These are phyloP conservation scores for Xylariaceae sp. DNA, from an alignment of 2,329 filamentous ascomycete species.

Conservation along the genomic window DNA sequence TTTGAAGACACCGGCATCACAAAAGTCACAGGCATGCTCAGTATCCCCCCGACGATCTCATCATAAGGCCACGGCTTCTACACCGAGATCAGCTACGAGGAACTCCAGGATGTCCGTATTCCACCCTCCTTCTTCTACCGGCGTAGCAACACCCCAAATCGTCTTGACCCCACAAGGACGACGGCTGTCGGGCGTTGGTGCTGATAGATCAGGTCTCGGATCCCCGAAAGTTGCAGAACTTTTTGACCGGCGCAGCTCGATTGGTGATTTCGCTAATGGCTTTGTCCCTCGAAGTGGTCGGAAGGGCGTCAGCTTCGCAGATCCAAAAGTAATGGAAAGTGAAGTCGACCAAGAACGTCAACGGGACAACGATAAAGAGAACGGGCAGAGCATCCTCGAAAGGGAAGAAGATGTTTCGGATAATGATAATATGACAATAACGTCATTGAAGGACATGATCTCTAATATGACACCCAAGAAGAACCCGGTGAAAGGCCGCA, in stretches of 20 bases:
- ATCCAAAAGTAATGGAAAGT: slow-evolving; percentile 57
- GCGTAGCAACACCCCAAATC: slow-evolving; percentile 57
- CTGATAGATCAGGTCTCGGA: slow-evolving; percentile 66
- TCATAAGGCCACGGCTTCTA: slow-evolving; percentile 7
- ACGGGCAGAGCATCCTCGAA: slow-evolving; percentile 51
- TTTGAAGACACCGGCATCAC: slow-evolving; percentile 44
- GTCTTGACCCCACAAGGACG: slow-evolving; percentile 58
- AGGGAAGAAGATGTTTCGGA: slow-evolving; percentile 46
- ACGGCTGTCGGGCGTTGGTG: slow-evolving; percentile 62
- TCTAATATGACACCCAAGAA: slow-evolving; percentile 74
- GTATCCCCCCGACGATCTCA: slow-evolving; percentile 44
- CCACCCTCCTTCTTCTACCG: slow-evolving; percentile 37
- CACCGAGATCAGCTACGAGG: slow-evolving; percentile 19
- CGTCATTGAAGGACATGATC: slow-evolving; percentile 68
- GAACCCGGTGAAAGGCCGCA: slow-evolving; percentile 60
- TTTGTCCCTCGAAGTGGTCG: slow-evolving; percentile 54
- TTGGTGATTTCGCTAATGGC: slow-evolving; percentile 59
- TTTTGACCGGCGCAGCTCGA: slow-evolving; percentile 66
- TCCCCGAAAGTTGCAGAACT: slow-evolving; percentile 70
- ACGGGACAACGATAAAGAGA: slow-evolving; percentile 59
- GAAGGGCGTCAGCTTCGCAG: slow-evolving; percentile 57
- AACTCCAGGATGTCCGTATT: slow-evolving; percentile 34
- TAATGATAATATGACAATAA: slow-evolving; percentile 60
- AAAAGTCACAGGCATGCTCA: slow-evolving; percentile 39
- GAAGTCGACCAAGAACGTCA: slow-evolving; percentile 60